phyloP scores from a whole-genome alignment of 805 yeast species.

The Naumovozyma castellii region DNA sequence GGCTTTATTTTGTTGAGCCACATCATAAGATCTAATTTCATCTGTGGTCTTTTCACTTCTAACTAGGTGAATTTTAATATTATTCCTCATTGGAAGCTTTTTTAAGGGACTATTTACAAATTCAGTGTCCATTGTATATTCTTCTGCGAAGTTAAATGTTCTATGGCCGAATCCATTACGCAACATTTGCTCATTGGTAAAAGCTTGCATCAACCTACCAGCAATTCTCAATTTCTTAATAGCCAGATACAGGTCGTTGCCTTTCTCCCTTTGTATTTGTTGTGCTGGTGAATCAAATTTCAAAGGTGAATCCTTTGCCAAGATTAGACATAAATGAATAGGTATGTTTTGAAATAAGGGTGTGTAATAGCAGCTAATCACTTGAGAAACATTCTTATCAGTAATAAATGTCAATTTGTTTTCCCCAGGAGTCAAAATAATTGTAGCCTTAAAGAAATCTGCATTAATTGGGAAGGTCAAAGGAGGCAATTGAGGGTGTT shows the following conservation, averaged over 20 bases:
- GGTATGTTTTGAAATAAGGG: slow-evolving; percentile 63
- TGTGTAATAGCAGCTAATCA: slow-evolving; percentile 36
- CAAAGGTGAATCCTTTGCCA: slow-evolving; percentile 69
- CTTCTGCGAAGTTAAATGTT: slow-evolving; percentile 67
- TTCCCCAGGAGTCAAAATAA: slow-evolving; percentile 60
- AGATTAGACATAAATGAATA: slow-evolving; percentile 65
- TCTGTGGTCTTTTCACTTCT: slow-evolving; percentile 55
- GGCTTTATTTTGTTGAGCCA: slow-evolving; percentile 75
- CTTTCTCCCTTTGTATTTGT: slow-evolving; percentile 41
- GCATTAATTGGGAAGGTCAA: slow-evolving; percentile 59
- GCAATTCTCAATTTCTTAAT: slow-evolving; percentile 67
- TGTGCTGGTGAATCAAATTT: slow-evolving; percentile 56
- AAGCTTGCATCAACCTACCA: slow-evolving; percentile 83
- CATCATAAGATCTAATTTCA: slow-evolving; percentile 66
- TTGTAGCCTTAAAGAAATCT: slow-evolving; percentile 64
- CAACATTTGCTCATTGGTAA: slow-evolving; percentile 82
- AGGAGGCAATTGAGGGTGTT: slow-evolving; percentile 45
- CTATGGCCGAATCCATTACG: slow-evolving; percentile 70
- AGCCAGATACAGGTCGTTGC: slow-evolving; percentile 61
- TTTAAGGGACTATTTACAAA: slow-evolving; percentile 20
- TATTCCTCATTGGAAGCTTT: slow-evolving; percentile 34
- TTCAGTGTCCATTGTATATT: slow-evolving; percentile 44
- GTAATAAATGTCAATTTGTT: slow-evolving; percentile 46
- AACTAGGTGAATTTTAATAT: slow-evolving; percentile 72
- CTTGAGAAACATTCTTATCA: slow-evolving; percentile 32